Evolutionary conservation across 169 alveolate genomes (phyloP).

Genomic region (Babesia ovis): DNA sequence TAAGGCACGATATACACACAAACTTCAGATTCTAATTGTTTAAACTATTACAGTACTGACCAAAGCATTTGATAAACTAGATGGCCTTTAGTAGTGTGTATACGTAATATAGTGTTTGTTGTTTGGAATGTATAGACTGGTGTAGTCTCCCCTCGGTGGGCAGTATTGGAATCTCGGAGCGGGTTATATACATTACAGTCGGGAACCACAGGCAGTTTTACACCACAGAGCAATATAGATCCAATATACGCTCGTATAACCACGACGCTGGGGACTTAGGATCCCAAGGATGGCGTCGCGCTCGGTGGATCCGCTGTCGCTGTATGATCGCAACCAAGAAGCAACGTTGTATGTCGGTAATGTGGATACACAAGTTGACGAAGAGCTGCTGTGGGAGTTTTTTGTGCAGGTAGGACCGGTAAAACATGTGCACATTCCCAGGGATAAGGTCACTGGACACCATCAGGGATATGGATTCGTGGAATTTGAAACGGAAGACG

Average conservation of each 20-base stretch:
- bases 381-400: conserved; percentile 96
- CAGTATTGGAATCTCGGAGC: too few relatives aligned
- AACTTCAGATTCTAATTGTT: conserved; percentile 9
- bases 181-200: too few relatives aligned
- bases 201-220: too few relatives aligned
- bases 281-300: conserved; percentile 62
- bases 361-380: conserved; percentile 94
- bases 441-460: conserved; percentile 88
- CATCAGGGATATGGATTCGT: conserved; percentile 94
- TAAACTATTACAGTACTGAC: too few relatives aligned
- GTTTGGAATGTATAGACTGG: too few relatives aligned
- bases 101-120: too few relatives aligned
- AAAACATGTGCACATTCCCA: conserved; percentile 95
- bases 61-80: too few relatives aligned
- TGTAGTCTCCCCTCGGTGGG: too few relatives aligned
- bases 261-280: too few relatives aligned
- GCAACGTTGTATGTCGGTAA: conserved; percentile 92
- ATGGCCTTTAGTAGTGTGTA: too few relatives aligned
- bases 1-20: not conserved
- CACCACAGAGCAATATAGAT: too few relatives aligned
- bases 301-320: conserved; percentile 80
- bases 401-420: conserved; percentile 97
- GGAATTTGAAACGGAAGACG: conserved; percentile 95
- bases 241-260: too few relatives aligned
- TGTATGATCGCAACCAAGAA: conserved; percentile 89